Conservation (phyloP, 2,329 filamentous ascomycete genomes). For the Aspergillus sp. region DNA sequence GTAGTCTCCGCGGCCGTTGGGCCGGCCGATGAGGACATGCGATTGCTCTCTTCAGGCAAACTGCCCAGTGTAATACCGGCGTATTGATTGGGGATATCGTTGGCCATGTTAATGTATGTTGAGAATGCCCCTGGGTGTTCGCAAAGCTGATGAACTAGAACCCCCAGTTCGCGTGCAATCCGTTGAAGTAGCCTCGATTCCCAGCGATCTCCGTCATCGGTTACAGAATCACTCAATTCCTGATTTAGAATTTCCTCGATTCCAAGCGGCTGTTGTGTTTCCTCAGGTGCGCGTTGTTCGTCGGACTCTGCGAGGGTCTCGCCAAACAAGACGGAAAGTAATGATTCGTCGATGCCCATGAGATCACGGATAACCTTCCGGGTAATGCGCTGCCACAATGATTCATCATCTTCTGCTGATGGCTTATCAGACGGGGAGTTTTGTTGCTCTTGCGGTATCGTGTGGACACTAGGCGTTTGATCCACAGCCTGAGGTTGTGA, state of each 20-base stretch:
- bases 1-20: conserved; percentile 23
- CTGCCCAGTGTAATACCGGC: conserved; percentile 69
- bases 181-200: conserved; percentile 77
- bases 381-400: conserved; percentile 80
- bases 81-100: conserved; percentile 69
- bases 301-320: conserved; percentile 65
- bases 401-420: conserved; percentile 60
- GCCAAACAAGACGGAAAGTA: conserved; percentile 85
- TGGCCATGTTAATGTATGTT: conserved; percentile 71
- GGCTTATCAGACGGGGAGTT: conserved; percentile 42
- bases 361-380: conserved; percentile 85
- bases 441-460: conserved; percentile 60
- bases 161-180: conserved; percentile 83
- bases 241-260: conserved; percentile 40
- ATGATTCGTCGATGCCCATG: conserved; percentile 84
- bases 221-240: conserved; percentile 30
- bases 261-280: conserved; percentile 39
- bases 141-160: conserved; percentile 80
- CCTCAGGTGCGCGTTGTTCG: conserved; percentile 20
- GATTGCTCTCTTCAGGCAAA: conserved; percentile 32
- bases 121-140: conserved; percentile 89
- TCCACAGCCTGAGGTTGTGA: conserved; percentile 27
- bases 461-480: conserved; percentile 34
- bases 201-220: conserved; percentile 39
- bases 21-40: conserved; percentile 19